Percentiles rank a stretch among this genome's conserved stretches.
These are phyloP conservation scores for Globisporangium cystogenes DNA, from an alignment of 352 stramenopile genomes.

Conservation along the genomic window DNA sequence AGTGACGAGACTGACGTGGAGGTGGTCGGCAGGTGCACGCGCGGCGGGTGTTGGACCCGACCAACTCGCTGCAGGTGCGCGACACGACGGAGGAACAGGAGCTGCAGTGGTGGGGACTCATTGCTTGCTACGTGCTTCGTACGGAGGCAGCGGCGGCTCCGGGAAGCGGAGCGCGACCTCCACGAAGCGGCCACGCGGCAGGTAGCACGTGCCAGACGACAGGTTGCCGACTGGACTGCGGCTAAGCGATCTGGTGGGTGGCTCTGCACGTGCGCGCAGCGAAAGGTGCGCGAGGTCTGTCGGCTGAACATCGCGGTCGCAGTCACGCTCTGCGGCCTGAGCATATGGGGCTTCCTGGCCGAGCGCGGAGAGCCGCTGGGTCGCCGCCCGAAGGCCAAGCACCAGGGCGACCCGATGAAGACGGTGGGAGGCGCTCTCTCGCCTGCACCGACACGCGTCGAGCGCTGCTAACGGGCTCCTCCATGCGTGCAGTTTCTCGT, in stretches of 20 bases:
- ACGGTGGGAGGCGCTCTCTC: background rate
- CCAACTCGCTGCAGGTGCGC: slow-evolving; percentile 26
- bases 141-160: slow-evolving; percentile 22
- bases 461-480: background rate
- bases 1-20: background rate
- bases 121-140: background rate
- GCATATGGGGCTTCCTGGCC: slow-evolving; percentile 20
- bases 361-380: background rate
- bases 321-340: slow-evolving; percentile 30
- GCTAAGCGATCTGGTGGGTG: background rate
- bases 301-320: slow-evolving; percentile 28
- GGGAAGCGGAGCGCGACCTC: slow-evolving; percentile 31
- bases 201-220: slow-evolving; percentile 10
- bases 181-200: slow-evolving; percentile 29
- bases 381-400: background rate
- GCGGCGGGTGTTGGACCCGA: slow-evolving; percentile 38
- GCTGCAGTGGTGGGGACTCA: background rate
- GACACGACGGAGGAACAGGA: background rate
- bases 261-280: slow-evolving; percentile 12
- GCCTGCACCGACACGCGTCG: background rate
- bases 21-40: slow-evolving; percentile 25
- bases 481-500: slow-evolving; percentile 31
- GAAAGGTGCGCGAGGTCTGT: slow-evolving; percentile 28
- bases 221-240: too few relatives aligned
- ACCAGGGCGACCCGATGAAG: background rate